A percentile compares a stretch with the other conserved stretches of the same genome.
Evolutionary conservation across 345 rosid species (phyloP).

Genomic region (Odontarrhena argentea): DNA sequence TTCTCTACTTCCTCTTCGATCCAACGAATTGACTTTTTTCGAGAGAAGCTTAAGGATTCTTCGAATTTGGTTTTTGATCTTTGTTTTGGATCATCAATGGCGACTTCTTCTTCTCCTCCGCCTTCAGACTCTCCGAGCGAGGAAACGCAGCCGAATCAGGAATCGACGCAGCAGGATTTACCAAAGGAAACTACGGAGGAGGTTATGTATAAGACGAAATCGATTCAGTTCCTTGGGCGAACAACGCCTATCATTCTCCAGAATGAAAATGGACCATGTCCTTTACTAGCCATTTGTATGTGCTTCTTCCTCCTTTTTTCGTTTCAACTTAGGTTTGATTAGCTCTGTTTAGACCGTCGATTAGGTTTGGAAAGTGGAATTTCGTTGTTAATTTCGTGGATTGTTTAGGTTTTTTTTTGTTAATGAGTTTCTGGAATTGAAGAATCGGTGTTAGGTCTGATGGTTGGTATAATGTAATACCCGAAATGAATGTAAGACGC

Average conservation of each 20-base stretch:
- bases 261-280: conserved; percentile 99
- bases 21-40: conserved; percentile 17
- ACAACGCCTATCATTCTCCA: conserved; percentile 88
- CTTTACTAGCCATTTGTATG: conserved; percentile 94
- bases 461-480: conserved; percentile 18
- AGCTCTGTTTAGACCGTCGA: background rate
- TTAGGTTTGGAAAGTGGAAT: conserved; percentile 26
- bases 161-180: conserved; percentile 35
- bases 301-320: conserved; percentile 16
- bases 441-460: conserved; percentile 27
- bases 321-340: conserved; percentile 36
- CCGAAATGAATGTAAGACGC: background rate
- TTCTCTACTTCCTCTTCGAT: conserved; percentile 16
- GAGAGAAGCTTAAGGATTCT: background rate
- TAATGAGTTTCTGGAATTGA: conserved; percentile 11
- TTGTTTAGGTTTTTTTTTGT: conserved; percentile 11
- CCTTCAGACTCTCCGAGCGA: conserved; percentile 37
- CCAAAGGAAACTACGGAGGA: conserved; percentile 47
- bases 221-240: conserved; percentile 81
- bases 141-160: conserved; percentile 41
- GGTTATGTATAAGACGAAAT: conserved; percentile 71
- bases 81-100: conserved; percentile 32
- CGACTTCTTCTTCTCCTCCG: conserved; percentile 36
- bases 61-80: conserved; percentile 11
- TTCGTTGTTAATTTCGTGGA: background rate